A percentile compares a stretch with the other conserved stretches of the same genome.
These are phyloP conservation scores for Citrullus colocynthis DNA, from an alignment of 306 rosid species.

Conservation along the genomic window DNA sequence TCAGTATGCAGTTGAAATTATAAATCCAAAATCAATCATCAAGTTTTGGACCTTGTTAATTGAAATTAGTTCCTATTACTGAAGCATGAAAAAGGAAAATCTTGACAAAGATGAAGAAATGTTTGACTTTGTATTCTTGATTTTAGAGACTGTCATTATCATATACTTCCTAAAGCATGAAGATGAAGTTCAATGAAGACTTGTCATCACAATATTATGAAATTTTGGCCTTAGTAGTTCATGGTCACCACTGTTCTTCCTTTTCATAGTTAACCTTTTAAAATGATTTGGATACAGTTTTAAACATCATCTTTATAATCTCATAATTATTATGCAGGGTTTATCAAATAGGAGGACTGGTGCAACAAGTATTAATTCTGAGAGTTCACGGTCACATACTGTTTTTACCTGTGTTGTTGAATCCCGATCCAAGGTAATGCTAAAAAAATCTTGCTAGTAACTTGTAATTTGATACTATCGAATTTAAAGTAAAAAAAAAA, in stretches of 20 bases:
- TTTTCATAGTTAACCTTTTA: background rate
- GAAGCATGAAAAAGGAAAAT: background rate
- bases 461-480: background rate
- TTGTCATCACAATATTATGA: background rate
- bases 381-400: slow-evolving; percentile 98
- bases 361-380: slow-evolving; percentile 91
- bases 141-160: background rate
- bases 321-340: slow-evolving; percentile 48
- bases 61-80: background rate
- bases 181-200: background rate
- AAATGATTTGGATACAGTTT: background rate
- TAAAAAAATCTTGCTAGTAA: slow-evolving; percentile 2
- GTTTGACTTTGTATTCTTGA: background rate
- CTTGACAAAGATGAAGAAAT: background rate
- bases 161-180: background rate
- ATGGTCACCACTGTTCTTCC: background rate
- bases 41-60: background rate
- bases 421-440: slow-evolving; percentile 82
- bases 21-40: background rate
- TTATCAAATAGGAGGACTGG: slow-evolving; percentile 87
- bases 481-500: background rate
- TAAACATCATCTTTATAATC: background rate
- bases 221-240: background rate
- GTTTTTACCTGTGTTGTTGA: slow-evolving; percentile 94
- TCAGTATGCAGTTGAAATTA: background rate